These are phyloP conservation scores for Teunomyces stri DNA, from an alignment of 805 yeast genomes.

Conservation along the genomic window DNA sequence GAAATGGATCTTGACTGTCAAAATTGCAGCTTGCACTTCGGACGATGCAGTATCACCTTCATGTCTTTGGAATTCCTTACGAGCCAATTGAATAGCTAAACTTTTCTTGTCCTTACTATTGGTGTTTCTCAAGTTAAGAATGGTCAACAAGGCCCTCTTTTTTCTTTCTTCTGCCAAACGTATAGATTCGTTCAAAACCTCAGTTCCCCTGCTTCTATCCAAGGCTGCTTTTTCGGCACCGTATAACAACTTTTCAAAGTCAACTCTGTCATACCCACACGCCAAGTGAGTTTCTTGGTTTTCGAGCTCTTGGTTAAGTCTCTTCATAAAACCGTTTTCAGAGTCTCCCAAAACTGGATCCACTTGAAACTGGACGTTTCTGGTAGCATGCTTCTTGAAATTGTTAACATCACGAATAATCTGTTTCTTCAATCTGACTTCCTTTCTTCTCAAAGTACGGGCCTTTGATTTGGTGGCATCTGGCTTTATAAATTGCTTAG, in stretches of 20 bases:
- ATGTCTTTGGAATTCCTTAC: conserved; percentile 73
- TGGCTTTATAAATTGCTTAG: conserved; percentile 35
- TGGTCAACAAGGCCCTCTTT: conserved; percentile 66
- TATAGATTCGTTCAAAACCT: conserved; percentile 26
- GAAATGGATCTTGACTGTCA: conserved; percentile 77
- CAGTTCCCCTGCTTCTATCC: conserved; percentile 33
- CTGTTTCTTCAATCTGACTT: conserved; percentile 39
- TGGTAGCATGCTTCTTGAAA: conserved; percentile 36
- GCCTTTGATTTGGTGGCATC: conserved; percentile 32
- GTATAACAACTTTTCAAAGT: conserved; percentile 71
- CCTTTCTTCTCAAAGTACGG: conserved; percentile 36
- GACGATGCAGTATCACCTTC: conserved; percentile 94
- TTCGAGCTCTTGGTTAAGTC: conserved; percentile 62
- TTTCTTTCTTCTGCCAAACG: conserved; percentile 47
- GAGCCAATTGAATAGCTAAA: conserved; percentile 62
- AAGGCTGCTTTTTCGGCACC: conserved; percentile 71
- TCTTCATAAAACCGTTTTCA: conserved; percentile 61
- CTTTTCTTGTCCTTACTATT: conserved; percentile 54
- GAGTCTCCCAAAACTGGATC: conserved; percentile 86
- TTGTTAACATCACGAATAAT: conserved; percentile 41
- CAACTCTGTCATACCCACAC: conserved; percentile 54
- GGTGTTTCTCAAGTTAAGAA: conserved; percentile 72
- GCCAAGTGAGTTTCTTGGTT: conserved; percentile 62
- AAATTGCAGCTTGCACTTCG: conserved; percentile 92
- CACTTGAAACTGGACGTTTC: conserved; percentile 36